Percentiles rank a stretch among this genome's conserved stretches.
Evolutionary conservation across 1,284 basidiomycete species (phyloP).

Genomic region (Porogramme epimiltina): DNA sequence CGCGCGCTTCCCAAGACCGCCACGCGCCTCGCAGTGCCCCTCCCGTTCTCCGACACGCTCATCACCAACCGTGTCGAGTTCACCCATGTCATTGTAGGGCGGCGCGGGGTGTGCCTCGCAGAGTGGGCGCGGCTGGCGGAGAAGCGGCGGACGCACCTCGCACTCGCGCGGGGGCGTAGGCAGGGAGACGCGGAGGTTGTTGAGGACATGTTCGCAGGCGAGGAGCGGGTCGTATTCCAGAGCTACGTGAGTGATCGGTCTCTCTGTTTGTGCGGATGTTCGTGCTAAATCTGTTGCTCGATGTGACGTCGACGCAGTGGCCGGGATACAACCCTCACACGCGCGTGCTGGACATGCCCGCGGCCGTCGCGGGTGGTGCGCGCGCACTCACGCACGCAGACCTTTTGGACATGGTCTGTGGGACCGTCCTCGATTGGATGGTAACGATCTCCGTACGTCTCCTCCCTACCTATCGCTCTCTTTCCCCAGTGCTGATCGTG

Average conservation of each 20-base stretch:
- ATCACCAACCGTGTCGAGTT: slow-evolving; percentile 5
- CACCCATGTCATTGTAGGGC: background rate
- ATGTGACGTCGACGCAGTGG: slow-evolving; percentile 8
- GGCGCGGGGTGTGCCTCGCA: slow-evolving; percentile 9
- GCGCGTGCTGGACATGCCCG: slow-evolving; percentile 9
- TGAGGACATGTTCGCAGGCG: background rate
- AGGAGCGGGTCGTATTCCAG: slow-evolving; percentile 10
- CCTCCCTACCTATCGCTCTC: background rate
- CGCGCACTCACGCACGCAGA: slow-evolving; percentile 1
- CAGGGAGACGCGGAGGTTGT: slow-evolving; percentile 9
- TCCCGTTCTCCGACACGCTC: slow-evolving; percentile 2
- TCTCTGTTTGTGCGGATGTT: background rate
- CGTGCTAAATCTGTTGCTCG: background rate
- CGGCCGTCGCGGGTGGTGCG: background rate
- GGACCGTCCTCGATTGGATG: slow-evolving; percentile 12
- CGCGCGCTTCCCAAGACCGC: background rate
- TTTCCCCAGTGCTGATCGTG: background rate
- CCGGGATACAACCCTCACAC: slow-evolving; percentile 17
- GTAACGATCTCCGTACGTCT: slow-evolving; percentile 7
- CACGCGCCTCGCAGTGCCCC: slow-evolving; percentile 5
- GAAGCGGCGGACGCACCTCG: slow-evolving; percentile 7
- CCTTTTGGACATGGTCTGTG: slow-evolving; percentile 18
- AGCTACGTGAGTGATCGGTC: slow-evolving; percentile 13
- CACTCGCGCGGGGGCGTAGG: slow-evolving; percentile 2
- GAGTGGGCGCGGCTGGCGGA: slow-evolving; percentile 15